Evolutionary conservation across 192 early-diverging fungal genomes (phyloP), one percentile per base, ranked within the genome.

Genomic region (Coemansia sp.): DNA sequence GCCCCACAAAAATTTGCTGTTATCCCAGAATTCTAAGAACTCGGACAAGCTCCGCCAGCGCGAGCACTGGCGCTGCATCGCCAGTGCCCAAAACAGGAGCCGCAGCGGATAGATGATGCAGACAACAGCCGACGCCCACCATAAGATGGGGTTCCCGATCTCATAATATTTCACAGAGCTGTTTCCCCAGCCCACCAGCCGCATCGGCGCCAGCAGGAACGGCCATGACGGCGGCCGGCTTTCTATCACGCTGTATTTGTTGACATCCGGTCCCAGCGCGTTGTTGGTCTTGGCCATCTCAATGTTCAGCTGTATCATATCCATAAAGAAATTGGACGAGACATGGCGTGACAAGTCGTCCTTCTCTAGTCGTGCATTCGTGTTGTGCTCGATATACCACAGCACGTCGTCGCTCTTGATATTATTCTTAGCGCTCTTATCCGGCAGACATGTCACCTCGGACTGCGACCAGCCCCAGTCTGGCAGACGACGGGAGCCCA

Each of bases 361-460:
- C 38, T 69, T 81, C 18, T 65, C 58, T 63, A 75, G 41, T 34
- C 73, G 78, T 66, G 31, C 58, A 68, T 71, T 72, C 50, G 7
- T 49, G 61, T 71, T 67, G 61, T 62, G 69, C 73, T 78, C 62
- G n/a, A 82, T 54, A 54, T 67, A 95, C 91, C 48, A 82, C 58
- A 63, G 82, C 28, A 75, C 69, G 54, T 78, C 76, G 54, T 74
- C 76, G 56, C 92, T 84, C 16, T 49, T 26, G 51, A 71, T 31
- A 44, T 81, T 25, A 51, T 72, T 63, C 23, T 92, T 93, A 69
- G 94, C 92, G 72, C 95, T 92, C 32, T 82, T 68, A 51, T 90
- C 88, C 44, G 93, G 93, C 62, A 96, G 87, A 7, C 96, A 95
- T 68, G 95, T 97, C 32, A 97, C 85, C 64, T 98, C 94, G 52